phyloP scores from a whole-genome alignment of 495 filamentous ascomycete species.

The Margaritispora aquatica region DNA sequence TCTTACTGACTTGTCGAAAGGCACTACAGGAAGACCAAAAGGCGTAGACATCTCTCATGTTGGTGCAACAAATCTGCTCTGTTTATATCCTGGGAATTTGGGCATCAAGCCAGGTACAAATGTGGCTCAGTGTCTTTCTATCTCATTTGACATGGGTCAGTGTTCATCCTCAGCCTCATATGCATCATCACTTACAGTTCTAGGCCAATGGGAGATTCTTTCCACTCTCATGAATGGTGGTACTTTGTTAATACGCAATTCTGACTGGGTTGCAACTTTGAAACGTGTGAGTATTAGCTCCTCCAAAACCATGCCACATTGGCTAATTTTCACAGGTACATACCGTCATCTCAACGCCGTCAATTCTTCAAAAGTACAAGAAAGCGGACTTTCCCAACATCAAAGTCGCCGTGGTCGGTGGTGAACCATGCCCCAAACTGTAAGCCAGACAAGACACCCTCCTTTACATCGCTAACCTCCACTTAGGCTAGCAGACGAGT shows the following conservation, averaged over 20 bases:
- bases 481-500: not conserved
- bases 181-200: constrained; percentile 5
- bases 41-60: constrained; percentile 33
- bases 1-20: not conserved
- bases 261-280: constrained; percentile 2
- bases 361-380: constrained; percentile 25
- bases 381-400: constrained; percentile 30
- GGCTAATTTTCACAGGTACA: not conserved
- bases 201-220: constrained; percentile 35
- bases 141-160: constrained; percentile 37
- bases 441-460: not conserved
- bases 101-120: constrained; percentile 30
- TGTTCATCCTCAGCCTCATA: not conserved
- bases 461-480: too few species aligned
- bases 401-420: constrained; percentile 27
- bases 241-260: constrained; percentile 18
- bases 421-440: constrained; percentile 28
- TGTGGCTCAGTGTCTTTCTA: constrained; percentile 31
- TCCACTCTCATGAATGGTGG: constrained; percentile 33
- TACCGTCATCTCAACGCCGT: constrained; percentile 28
- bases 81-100: constrained; percentile 27
- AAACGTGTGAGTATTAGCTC: not conserved
- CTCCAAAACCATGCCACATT: not conserved
- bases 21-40: constrained; percentile 36
- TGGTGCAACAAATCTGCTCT: constrained; percentile 28